Evolutionary conservation across 306 rosid genomes (phyloP).

Genomic region (Argentina anserina): DNA sequence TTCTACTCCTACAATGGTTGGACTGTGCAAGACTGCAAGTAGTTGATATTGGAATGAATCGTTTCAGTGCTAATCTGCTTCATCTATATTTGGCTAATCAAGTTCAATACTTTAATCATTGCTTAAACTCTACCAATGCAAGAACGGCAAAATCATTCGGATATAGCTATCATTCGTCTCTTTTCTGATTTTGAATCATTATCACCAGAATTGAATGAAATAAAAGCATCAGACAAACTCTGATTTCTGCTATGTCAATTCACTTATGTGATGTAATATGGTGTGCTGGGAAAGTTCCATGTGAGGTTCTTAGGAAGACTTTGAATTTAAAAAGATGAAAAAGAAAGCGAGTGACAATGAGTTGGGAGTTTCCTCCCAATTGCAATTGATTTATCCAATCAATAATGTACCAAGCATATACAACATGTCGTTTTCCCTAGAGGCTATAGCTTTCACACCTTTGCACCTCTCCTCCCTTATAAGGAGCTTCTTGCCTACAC

Average conservation of each 20-base stretch:
- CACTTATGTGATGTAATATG: not conserved
- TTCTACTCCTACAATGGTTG: not conserved
- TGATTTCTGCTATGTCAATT: no score
- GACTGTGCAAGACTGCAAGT: not conserved
- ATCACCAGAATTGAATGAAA: no score
- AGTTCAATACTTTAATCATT: not conserved
- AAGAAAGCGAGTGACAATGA: constrained; percentile 10
- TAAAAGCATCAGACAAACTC: no score
- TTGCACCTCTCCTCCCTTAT: constrained; percentile 24
- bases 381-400: constrained; percentile 15
- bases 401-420: constrained; percentile 15
- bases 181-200: no score
- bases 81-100: not conserved
- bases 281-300: constrained; percentile 39
- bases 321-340: constrained; percentile 16
- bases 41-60: not conserved
- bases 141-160: no score
- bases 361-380: constrained; percentile 41
- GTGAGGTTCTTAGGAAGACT: constrained; percentile 40
- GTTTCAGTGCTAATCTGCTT: not conserved
- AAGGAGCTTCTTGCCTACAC: constrained; percentile 35
- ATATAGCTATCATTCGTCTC: no score
- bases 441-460: constrained; percentile 59
- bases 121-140: not conserved
- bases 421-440: constrained; percentile 11